Evolutionary conservation across 1,284 basidiomycete genomes (phyloP).

Genomic region (Phylloboletellus chloephorus): DNA sequence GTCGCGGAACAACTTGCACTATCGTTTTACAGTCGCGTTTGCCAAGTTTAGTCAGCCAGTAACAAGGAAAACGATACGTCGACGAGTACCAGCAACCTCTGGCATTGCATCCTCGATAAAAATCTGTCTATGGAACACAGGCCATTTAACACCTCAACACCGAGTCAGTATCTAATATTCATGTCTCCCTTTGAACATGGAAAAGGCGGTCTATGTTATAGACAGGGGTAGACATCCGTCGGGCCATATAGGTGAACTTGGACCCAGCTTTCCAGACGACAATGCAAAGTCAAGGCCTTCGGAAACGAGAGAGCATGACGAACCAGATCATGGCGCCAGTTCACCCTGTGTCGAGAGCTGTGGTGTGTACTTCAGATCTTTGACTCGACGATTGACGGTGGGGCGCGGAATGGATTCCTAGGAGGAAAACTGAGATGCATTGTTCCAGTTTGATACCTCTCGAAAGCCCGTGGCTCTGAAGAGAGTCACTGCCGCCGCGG

Average conservation of each 20-base stretch:
- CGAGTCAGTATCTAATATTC: neutral
- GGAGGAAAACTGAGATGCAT: neutral
- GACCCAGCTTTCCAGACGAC: slow-evolving; percentile 7
- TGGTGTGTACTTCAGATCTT: too few species aligned
- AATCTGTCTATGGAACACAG: too few species aligned
- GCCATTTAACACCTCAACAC: neutral
- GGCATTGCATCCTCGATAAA: too few species aligned
- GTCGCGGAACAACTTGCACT: slow-evolving; percentile 4
- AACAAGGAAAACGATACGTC: too few species aligned
- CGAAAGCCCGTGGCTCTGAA: neutral
- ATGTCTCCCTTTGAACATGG: slow-evolving; percentile 1
- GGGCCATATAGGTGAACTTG: slow-evolving; percentile 3
- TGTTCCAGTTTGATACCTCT: neutral
- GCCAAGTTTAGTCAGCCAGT: slow-evolving; percentile 22
- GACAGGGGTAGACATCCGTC: slow-evolving; percentile 1
- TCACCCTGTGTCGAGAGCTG: slow-evolving; percentile 1
- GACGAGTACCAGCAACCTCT: too few species aligned
- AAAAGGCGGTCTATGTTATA: slow-evolving; percentile 4
- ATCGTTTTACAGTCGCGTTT: neutral
- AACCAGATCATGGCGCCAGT: slow-evolving; percentile 7
- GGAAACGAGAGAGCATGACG: neutral
- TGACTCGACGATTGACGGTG: neutral
- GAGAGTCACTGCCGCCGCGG: too few species aligned
- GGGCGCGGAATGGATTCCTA: neutral
- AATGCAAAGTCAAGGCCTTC: neutral